Evolutionary conservation across 192 early-diverging fungal species (phyloP).

Genomic region (Linnemannia schmuckeri): DNA sequence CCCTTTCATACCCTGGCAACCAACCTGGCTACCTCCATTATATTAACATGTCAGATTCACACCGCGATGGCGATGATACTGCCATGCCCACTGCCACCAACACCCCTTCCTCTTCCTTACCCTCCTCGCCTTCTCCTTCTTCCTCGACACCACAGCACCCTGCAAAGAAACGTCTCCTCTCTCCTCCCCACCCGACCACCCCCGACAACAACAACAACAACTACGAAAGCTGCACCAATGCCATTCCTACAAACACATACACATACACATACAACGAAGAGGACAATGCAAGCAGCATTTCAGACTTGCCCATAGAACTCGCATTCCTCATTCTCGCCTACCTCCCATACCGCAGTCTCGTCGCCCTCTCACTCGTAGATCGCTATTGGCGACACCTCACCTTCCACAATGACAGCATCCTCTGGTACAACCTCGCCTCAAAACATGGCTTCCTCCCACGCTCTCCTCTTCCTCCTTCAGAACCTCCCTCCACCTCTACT

Average conservation of each 20-base stretch:
- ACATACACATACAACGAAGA: not conserved
- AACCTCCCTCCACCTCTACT: not conserved
- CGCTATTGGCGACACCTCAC: conserved; percentile 41
- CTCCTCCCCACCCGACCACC: not conserved
- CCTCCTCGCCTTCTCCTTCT: not conserved
- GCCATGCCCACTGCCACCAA: not conserved
- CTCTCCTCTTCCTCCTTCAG: not conserved
- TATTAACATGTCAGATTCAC: not conserved
- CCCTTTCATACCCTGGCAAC: not conserved
- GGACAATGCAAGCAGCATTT: conserved; percentile 2
- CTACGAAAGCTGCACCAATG: not conserved
- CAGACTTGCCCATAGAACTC: conserved; percentile 33
- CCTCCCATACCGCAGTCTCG: conserved; percentile 36
- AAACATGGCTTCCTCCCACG: conserved; percentile 31
- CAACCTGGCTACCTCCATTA: not conserved
- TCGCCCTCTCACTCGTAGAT: conserved; percentile 23
- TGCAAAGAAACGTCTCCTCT: not conserved
- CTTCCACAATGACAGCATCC: conserved; percentile 31
- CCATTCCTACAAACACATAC: not conserved
- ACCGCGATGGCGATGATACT: not conserved
- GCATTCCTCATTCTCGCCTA: conserved; percentile 30
- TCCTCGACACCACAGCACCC: not conserved
- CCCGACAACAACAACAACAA: not conserved
- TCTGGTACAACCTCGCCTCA: conserved; percentile 46
- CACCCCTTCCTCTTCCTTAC: not conserved